Evolutionary conservation across 2,329 filamentous ascomycete species (phyloP).

Genomic region (Ophiostoma sp.): DNA sequence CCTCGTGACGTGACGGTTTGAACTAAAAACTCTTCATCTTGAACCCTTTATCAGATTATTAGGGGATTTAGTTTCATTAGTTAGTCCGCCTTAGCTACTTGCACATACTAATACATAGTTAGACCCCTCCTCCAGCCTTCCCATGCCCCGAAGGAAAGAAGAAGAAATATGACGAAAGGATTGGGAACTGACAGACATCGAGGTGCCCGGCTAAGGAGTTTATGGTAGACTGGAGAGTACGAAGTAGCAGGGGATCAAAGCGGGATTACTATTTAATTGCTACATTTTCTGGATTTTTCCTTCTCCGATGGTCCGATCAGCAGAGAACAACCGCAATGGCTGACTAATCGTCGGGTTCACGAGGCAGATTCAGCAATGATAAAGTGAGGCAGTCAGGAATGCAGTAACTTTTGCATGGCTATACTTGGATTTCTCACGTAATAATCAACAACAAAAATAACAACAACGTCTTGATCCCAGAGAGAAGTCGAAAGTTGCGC

Average conservation of each 20-base stretch:
- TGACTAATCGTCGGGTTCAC: neutral
- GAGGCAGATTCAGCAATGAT: neutral
- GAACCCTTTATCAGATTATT: neutral
- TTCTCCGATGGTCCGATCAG: neutral
- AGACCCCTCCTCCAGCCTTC: constrained; percentile 1
- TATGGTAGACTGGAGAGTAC: neutral
- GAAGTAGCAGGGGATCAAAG: neutral
- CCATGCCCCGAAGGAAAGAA: neutral
- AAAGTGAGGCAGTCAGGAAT: neutral
- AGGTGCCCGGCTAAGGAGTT: neutral
- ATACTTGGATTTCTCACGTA: no score
- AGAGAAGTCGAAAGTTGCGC: neutral
- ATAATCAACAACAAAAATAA: no score
- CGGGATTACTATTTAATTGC: neutral
- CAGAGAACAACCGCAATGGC: neutral
- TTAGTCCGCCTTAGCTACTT: neutral
- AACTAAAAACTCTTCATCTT: constrained; percentile 2
- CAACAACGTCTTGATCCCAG: neutral
- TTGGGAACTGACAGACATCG: neutral
- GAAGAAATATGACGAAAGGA: constrained; percentile 7
- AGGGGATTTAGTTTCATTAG: neutral
- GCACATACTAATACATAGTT: neutral
- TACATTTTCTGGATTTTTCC: no score
- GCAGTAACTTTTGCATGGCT: neutral
- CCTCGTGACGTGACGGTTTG: constrained; percentile 2